Evolutionary conservation across 805 yeast species (phyloP).

Genomic region (Isabelozyma gotoi): DNA sequence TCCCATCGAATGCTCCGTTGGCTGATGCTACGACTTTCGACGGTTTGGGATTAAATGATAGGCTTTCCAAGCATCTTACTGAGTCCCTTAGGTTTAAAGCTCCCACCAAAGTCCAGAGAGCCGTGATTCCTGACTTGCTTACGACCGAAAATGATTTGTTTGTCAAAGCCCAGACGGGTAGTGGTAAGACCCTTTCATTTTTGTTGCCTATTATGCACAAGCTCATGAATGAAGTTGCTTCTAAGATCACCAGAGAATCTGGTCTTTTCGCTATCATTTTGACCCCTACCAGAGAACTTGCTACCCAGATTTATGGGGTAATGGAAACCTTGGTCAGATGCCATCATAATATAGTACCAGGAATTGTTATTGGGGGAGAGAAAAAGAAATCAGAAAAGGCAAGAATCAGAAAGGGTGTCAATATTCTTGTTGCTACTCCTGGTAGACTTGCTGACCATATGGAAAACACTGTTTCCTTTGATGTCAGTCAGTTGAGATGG

Average conservation of each 20-base stretch:
- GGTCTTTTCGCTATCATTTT: conserved; percentile 89
- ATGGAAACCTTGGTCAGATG: conserved; percentile 69
- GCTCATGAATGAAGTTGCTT: conserved; percentile 52
- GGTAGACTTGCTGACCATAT: conserved; percentile 95
- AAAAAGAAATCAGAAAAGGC: conserved; percentile 97
- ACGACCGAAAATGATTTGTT: conserved; percentile 59
- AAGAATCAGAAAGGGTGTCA: conserved; percentile 90
- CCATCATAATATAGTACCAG: conserved; percentile 90
- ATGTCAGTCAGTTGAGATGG: conserved; percentile 74
- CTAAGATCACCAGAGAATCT: conserved; percentile 53
- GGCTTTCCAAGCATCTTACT: conserved; percentile 52
- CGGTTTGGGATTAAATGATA: conserved; percentile 65
- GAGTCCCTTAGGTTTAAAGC: conserved; percentile 53
- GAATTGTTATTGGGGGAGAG: conserved; percentile 97
- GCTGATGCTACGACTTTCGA: conserved; percentile 66
- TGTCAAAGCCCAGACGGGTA: conserved; percentile 96
- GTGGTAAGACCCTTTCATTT: conserved; percentile 93
- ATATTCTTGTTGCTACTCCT: conserved; percentile 95
- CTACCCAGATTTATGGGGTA: conserved; percentile 84
- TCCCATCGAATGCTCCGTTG: conserved; percentile 86
- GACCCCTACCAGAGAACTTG: conserved; percentile 94
- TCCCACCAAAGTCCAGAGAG: conserved; percentile 87
- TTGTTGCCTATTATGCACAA: conserved; percentile 78
- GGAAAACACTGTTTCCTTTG: conserved; percentile 79
- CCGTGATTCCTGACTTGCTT: conserved; percentile 62